phyloP scores from a whole-genome alignment of 2,329 filamentous ascomycete species.

The Trichoderma guizhouense region DNA sequence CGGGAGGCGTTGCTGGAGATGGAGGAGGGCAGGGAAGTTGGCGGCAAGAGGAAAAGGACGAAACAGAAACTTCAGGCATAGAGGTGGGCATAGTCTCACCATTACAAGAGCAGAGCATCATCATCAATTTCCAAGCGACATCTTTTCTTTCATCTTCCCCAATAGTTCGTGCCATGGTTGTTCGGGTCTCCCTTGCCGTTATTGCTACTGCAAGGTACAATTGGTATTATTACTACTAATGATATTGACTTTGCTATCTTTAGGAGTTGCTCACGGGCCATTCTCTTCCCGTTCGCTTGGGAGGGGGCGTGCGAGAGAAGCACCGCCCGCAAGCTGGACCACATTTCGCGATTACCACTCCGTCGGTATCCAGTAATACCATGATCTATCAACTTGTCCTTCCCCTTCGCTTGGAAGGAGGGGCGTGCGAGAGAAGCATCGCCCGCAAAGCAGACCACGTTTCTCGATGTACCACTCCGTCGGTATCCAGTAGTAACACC shows the following conservation, averaged over 20 bases:
- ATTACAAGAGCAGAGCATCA: not conserved
- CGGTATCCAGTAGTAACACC: not conserved
- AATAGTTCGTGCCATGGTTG: not conserved
- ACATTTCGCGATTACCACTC: too few relatives aligned
- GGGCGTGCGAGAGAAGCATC: not conserved
- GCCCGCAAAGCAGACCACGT: not conserved
- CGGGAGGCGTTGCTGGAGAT: slow-evolving; percentile 86
- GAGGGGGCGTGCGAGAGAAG: not conserved
- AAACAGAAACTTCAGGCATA: slow-evolving; percentile 53
- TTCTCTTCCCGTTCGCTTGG: not conserved
- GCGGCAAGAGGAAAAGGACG: slow-evolving; percentile 70
- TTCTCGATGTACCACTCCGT: not conserved
- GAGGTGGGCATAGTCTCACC: slow-evolving; percentile 22
- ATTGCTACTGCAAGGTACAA: not conserved
- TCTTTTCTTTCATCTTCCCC: not conserved
- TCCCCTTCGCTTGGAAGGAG: not conserved
- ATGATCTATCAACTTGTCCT: not conserved
- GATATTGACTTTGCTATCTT: not conserved
- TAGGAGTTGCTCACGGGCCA: not conserved
- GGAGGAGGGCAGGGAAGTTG: slow-evolving; percentile 86
- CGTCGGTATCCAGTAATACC: not conserved
- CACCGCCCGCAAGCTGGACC: not conserved
- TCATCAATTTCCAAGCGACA: not conserved
- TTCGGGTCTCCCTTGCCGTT: not conserved
- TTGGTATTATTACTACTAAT: not conserved